Evolutionary conservation across 2,329 filamentous ascomycete species (phyloP).

Genomic region (Pseudohalonectria lignicola): DNA sequence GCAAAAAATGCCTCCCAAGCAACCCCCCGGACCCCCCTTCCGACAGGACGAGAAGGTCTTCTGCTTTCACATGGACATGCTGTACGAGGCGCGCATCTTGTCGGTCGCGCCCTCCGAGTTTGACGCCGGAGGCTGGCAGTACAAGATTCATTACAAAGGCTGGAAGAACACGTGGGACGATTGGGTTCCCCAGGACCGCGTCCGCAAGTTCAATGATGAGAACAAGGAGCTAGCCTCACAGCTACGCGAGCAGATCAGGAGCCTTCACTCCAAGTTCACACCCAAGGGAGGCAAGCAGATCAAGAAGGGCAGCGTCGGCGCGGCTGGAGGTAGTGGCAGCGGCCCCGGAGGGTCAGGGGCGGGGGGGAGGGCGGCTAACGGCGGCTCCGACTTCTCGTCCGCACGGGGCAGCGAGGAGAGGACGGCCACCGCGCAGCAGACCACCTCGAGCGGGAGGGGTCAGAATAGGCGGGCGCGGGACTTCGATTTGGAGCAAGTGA

Average conservation of each 20-base stretch:
- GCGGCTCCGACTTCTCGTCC: constrained; percentile 48
- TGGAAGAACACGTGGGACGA: constrained; percentile 99
- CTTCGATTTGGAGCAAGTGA: constrained; percentile 73
- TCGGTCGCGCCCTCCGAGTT: constrained; percentile 63
- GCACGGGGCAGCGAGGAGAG: constrained; percentile 70
- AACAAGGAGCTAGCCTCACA: constrained; percentile 80
- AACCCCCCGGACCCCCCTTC: constrained; percentile 36
- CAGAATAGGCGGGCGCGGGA: constrained; percentile 68
- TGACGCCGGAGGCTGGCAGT: constrained; percentile 54
- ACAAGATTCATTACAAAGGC: constrained; percentile 96
- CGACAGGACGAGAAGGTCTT: constrained; percentile 85
- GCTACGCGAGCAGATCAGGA: constrained; percentile 57
- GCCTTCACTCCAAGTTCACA: constrained; percentile 38
- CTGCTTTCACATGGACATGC: constrained; percentile 93
- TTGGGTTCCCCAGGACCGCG: constrained; percentile 88
- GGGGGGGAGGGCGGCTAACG: constrained; percentile 4
- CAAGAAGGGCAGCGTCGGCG: constrained; percentile 24
- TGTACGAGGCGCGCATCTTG: constrained; percentile 95
- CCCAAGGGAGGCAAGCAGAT: constrained; percentile 29
- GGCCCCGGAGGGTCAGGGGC: constrained; percentile 2
- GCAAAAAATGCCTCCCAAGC: too few relatives aligned
- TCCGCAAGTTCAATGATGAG: constrained; percentile 89
- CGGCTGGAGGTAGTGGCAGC: constrained; percentile 8
- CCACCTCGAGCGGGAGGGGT: constrained; percentile 52
- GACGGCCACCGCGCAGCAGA: constrained; percentile 40